Base-by-base conservation (phyloP, 768 basidiomycete genomes). In the Trametes sanguinea region DNA sequence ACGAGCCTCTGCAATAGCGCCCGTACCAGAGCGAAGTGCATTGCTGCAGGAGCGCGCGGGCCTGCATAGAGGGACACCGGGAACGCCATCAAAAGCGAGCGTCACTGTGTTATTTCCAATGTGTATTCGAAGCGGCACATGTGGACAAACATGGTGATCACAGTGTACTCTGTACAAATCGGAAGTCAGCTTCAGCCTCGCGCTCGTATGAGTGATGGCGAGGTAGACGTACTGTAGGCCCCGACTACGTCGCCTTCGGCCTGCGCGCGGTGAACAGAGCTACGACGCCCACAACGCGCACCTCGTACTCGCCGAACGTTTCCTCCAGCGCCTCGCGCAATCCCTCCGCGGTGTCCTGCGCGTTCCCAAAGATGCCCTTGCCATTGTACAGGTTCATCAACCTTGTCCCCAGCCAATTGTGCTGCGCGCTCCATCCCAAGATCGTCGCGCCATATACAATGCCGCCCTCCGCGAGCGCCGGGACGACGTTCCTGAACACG, bases 391-490 rank as follows among this genome's bases (percentile, higher is more conserved):
- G 8, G 7, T 27, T 11, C 45, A 64, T 57, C 16, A 61, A 37
- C 14, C 10, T 3, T 30, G 55, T 6, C 16, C 65, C 67, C 45
- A 64, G 14, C 54, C 48, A 59, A 33, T 61, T 66, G 61, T 68
- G 67, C 17, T 16, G 10, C 51, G 11, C 51, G 30, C 32, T 58
- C 11, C 46, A 9, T 9, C 64, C 68, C 11, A 66, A 53, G n/a
- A 65, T 52, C 30, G 66, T 68, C 39, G 62, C 45, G 17, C 69
- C 69, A 45, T 68, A 68, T 29, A 65, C 44, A 3, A 60, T 52
- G 4, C 65, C 62, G 22, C 57, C 62, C 17, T 54, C 51, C 30
- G 59, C 51, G 6, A 68, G 42, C 44, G 42, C 58, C 1, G 55
- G 43, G 4, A 47, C 17, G 35, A 63, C 13, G 13, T 33, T 37